These are phyloP conservation scores for Orychophragmus violaceus DNA, from an alignment of 345 rosid genomes.

Conservation along the genomic window DNA sequence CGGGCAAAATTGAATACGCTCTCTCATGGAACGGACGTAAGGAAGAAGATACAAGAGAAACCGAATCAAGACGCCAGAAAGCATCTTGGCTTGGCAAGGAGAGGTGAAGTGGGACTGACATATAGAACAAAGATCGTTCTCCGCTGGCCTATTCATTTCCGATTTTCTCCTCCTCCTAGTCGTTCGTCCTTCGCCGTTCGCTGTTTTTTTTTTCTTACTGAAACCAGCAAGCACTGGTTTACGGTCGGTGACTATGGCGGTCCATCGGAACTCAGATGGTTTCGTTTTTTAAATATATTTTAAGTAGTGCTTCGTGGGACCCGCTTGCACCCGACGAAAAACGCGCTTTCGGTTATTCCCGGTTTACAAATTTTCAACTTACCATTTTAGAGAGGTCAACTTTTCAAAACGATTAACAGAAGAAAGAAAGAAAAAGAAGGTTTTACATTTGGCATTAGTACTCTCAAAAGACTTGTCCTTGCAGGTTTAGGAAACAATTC, in stretches of 20 bases:
- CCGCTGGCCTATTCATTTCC: slow-evolving; percentile 60
- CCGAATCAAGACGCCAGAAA: background rate
- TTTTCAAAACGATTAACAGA: background rate
- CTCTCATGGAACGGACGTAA: background rate
- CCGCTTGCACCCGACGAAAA: background rate
- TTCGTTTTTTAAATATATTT: background rate
- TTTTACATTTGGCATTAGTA: background rate
- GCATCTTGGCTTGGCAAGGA: slow-evolving; percentile 81
- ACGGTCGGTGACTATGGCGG: slow-evolving; percentile 21
- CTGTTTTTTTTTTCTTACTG: background rate
- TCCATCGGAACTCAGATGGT: slow-evolving; percentile 12
- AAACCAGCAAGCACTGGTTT: background rate
- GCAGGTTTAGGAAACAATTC: slow-evolving; percentile 6
- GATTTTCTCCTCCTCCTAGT: background rate
- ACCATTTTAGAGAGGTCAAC: background rate
- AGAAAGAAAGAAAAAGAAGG: background rate
- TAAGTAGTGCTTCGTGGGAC: background rate
- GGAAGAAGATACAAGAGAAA: background rate
- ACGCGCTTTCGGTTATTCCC: background rate
- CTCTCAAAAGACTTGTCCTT: background rate
- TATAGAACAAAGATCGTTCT: slow-evolving; percentile 64
- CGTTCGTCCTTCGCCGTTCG: background rate
- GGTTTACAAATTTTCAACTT: background rate
- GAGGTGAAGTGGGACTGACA: slow-evolving; percentile 64
- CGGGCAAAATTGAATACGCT: background rate